These are phyloP conservation scores for Alternaria conjuncta DNA, from an alignment of 2,329 filamentous ascomycete species.

Conservation along the genomic window DNA sequence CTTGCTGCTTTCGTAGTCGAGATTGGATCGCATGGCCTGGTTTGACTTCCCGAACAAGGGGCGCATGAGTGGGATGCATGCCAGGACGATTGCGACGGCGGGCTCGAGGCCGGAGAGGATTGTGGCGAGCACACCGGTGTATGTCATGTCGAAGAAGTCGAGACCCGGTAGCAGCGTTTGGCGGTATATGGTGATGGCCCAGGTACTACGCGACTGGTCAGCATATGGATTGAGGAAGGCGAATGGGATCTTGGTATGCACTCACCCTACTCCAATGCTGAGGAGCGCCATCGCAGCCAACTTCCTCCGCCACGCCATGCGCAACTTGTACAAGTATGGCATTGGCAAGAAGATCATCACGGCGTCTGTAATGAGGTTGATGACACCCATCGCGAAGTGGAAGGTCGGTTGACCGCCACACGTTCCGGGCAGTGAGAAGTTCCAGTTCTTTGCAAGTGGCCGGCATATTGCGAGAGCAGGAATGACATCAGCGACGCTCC, in stretches of 20 bases:
- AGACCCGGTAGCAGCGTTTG: constrained; percentile 18
- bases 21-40: neutral
- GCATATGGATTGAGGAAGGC: too few species aligned
- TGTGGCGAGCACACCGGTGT: constrained; percentile 24
- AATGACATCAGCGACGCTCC: constrained; percentile 20
- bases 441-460: constrained; percentile 26
- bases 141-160: constrained; percentile 26
- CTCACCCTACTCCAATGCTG: constrained; percentile 28
- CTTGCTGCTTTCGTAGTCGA: constrained; percentile 2
- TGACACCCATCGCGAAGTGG: constrained; percentile 16
- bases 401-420: constrained; percentile 26
- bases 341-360: constrained; percentile 25
- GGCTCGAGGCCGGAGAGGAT: constrained; percentile 29
- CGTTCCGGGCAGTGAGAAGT: constrained; percentile 17
- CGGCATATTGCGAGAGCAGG: constrained; percentile 24
- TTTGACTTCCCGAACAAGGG: constrained; percentile 11
- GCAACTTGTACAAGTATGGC: constrained; percentile 25
- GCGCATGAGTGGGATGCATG: constrained; percentile 27
- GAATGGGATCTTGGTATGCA: too few species aligned
- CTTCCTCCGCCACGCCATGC: constrained; percentile 18
- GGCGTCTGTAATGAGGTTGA: constrained; percentile 29
- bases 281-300: constrained; percentile 21
- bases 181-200: constrained; percentile 32
- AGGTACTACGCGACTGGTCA: constrained; percentile 17
- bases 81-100: constrained; percentile 27